These are phyloP conservation scores for Citrus medica DNA, from an alignment of 345 rosid genomes.

Conservation along the genomic window DNA sequence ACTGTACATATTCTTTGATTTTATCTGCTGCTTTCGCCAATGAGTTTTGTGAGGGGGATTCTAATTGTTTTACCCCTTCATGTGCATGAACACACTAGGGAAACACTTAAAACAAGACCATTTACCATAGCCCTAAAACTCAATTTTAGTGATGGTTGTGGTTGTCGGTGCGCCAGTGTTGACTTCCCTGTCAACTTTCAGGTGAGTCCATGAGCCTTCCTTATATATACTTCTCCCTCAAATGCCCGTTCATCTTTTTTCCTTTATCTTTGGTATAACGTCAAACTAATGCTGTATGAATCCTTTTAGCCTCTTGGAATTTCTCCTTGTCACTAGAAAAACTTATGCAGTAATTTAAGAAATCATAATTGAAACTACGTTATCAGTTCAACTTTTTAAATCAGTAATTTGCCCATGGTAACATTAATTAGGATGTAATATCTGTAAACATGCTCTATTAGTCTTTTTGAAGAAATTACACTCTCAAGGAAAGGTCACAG, in stretches of 20 bases:
- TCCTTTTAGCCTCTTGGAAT: neutral
- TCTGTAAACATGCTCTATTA: too few relatives aligned
- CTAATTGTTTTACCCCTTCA: neutral
- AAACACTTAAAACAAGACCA: constrained; percentile 28
- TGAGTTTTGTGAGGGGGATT: too few relatives aligned
- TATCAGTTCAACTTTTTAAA: too few relatives aligned
- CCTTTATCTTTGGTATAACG: too few relatives aligned
- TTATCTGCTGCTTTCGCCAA: too few relatives aligned
- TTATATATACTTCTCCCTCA: neutral
- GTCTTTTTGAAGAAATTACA: too few relatives aligned
- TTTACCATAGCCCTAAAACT: constrained; percentile 32
- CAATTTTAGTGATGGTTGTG: constrained; percentile 33
- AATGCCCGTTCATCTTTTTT: neutral
- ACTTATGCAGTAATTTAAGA: too few relatives aligned
- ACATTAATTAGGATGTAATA: too few relatives aligned
- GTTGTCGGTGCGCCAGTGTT: constrained; percentile 20
- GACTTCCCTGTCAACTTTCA: constrained; percentile 25
- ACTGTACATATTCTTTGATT: too few relatives aligned
- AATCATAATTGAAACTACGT: too few relatives aligned
- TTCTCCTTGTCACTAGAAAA: neutral
- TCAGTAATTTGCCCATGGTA: too few relatives aligned
- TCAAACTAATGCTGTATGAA: neutral
- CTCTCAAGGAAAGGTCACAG: too few relatives aligned
- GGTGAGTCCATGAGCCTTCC: constrained; percentile 13
- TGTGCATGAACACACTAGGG: constrained; percentile 19